phyloP scores from a whole-genome alignment of 2,329 filamentous ascomycete species.

The Leptodontidium sp. region DNA sequence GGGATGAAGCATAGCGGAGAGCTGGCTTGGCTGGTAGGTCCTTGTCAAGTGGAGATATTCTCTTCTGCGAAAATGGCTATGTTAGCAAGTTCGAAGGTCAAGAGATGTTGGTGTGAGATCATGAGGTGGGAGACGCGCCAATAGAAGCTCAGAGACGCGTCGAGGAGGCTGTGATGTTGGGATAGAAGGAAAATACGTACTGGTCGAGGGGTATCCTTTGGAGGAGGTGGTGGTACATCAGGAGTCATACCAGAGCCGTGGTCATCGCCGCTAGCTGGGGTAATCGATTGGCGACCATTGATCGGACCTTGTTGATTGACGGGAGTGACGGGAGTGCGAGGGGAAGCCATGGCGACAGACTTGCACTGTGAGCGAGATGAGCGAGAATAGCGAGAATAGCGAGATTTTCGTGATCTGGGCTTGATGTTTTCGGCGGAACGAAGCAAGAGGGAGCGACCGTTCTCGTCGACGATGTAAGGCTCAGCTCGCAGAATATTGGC shows the following conservation, averaged over 20 bases:
- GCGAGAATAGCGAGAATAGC: background rate
- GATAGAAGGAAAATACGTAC: background rate
- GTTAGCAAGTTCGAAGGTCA: background rate
- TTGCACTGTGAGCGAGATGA: background rate
- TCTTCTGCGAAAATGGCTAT: slow-evolving; percentile 3
- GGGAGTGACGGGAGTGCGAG: slow-evolving; percentile 17
- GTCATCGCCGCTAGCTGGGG: background rate
- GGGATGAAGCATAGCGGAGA: slow-evolving; percentile 16
- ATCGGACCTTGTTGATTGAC: background rate
- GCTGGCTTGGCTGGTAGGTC: slow-evolving; percentile 23
- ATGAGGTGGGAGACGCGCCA: background rate
- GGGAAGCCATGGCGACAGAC: background rate
- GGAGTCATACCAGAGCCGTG: background rate
- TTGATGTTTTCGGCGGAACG: background rate
- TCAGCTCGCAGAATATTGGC: slow-evolving; percentile 12
- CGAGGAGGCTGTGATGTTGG: background rate
- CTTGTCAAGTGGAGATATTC: slow-evolving; percentile 16
- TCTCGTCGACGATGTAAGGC: slow-evolving; percentile 17
- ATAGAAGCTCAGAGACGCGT: background rate
- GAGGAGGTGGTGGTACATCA: slow-evolving; percentile 18
- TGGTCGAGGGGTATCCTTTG: slow-evolving; percentile 21
- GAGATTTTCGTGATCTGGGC: background rate
- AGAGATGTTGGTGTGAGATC: background rate
- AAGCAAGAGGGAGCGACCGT: background rate
- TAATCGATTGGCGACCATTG: background rate